Percentiles rank a stretch among this genome's conserved stretches.
These are phyloP conservation scores for Zygoascus hellenicus DNA, from an alignment of 1,139 yeast genomes.

Conservation along the genomic window DNA sequence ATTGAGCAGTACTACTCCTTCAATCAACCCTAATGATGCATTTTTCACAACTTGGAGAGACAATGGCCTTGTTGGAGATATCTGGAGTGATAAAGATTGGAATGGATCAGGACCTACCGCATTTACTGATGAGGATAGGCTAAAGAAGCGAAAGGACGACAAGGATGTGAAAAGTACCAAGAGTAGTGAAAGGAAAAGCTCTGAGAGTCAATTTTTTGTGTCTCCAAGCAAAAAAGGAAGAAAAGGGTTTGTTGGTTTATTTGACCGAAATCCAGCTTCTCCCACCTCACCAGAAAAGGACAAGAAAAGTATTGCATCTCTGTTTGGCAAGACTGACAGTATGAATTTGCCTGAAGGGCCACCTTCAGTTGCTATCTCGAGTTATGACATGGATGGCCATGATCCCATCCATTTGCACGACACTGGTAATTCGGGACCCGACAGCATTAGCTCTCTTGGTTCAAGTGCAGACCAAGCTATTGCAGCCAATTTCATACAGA, in stretches of 20 bases:
- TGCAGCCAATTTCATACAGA: constrained; percentile 24
- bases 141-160: constrained; percentile 4
- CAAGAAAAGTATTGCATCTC: constrained; percentile 23
- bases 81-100: constrained; percentile 7
- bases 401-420: neutral
- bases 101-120: neutral
- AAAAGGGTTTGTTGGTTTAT: constrained; percentile 9
- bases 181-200: constrained; percentile 1
- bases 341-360: constrained; percentile 14
- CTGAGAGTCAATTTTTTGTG: neutral
- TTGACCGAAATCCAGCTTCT: constrained; percentile 7
- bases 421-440: neutral
- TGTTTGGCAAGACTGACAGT: constrained; percentile 23
- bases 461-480: neutral
- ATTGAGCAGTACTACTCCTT: constrained; percentile 14
- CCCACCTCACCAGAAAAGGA: constrained; percentile 6
- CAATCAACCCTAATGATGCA: constrained; percentile 14
- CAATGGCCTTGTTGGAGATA: constrained; percentile 6
- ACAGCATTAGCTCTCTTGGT: neutral
- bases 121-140: neutral
- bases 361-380: constrained; percentile 5
- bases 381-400: neutral
- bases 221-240: constrained; percentile 8
- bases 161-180: neutral
- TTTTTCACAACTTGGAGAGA: constrained; percentile 25